Base-by-base conservation (phyloP, 2,329 filamentous ascomycete species). In the Periconia sp. region DNA sequence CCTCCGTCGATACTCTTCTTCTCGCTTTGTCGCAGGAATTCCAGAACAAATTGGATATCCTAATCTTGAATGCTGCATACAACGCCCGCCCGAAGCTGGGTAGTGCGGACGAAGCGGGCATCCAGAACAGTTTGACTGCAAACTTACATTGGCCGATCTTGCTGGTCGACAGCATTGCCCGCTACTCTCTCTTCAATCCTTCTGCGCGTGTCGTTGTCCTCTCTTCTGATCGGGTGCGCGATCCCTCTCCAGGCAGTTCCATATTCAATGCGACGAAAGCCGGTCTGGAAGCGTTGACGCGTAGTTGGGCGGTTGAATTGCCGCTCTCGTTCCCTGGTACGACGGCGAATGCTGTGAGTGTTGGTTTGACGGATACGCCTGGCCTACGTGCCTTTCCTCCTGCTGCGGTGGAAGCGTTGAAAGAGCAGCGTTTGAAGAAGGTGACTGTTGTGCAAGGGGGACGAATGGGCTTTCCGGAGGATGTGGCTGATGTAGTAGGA, bases 401-500 rank as follows among this genome's bases (percentile, higher is more conserved):
- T 1, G 43, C 44, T 13, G 48, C 40, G 11, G 47, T 59, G 13
- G 41, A 56, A 24, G 43, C 40, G 17, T 29, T 58, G 24, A 57
- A 55, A 29, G 43, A 40, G 18, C 39, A 58, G 34, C 40, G 53
- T 21, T 3, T 63, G 32, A 43, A 35, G 12, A 55, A 56, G 32
- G 57, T 61, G 3, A 57, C 50, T 45, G 50, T 60, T 21, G 40
- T 46, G 1, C 40, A 53, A 12, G 60, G 57, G 0, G 52, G 53
- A 1, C 32, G 61, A 24, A 52, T 66, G 43, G 62, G 58, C 2
- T 56, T 41, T 29, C 25, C 57, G 1, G 58, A 70, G 31, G 66
- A 91, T 74, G 66, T 88, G 83, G 63, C 92, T 75, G 66, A 92
- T 87, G 48, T 83, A 80, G 88, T 94, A 57, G 57, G 61, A 1